These are phyloP conservation scores for Cornus florida DNA, from an alignment of 148 eudicot genomes.

Conservation along the genomic window DNA sequence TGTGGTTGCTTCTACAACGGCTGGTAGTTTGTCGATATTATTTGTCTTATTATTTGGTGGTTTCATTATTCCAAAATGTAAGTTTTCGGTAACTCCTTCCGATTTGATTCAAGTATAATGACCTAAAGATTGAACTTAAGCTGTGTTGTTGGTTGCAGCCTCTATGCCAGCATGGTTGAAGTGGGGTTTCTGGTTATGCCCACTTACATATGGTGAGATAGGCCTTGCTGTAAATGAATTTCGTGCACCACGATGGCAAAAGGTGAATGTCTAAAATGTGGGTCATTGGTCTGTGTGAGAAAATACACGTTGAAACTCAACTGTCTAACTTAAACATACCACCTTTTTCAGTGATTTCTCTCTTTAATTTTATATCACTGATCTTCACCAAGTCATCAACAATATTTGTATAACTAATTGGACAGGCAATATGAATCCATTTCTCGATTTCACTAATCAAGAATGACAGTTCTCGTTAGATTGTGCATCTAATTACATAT, in stretches of 20 bases:
- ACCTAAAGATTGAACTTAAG: neutral
- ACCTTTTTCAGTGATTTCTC: too few species aligned
- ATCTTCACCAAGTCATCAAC: too few species aligned
- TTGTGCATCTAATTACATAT: too few species aligned
- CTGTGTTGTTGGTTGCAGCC: constrained; percentile 42
- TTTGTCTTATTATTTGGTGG: constrained; percentile 45
- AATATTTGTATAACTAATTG: too few species aligned
- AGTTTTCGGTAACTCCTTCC: constrained; percentile 18
- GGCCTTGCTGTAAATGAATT: constrained; percentile 55
- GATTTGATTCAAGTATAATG: neutral
- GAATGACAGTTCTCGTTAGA: too few species aligned
- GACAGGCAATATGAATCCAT: too few species aligned
- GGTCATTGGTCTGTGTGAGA: neutral
- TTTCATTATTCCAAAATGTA: constrained; percentile 23
- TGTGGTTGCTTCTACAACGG: too few species aligned
- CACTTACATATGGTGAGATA: constrained; percentile 13
- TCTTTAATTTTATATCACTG: too few species aligned
- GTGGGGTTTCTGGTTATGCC: constrained; percentile 38
- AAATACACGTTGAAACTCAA: neutral
- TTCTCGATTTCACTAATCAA: too few species aligned
- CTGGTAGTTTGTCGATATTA: too few species aligned
- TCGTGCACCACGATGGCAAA: constrained; percentile 78
- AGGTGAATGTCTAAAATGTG: constrained; percentile 28
- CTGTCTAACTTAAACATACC: too few species aligned
- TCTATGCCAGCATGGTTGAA: constrained; percentile 80